Evolutionary conservation across 2,329 filamentous ascomycete species (phyloP), one percentile per base, ranked within the genome.

Genomic region (Colletotrichum abscissum): DNA sequence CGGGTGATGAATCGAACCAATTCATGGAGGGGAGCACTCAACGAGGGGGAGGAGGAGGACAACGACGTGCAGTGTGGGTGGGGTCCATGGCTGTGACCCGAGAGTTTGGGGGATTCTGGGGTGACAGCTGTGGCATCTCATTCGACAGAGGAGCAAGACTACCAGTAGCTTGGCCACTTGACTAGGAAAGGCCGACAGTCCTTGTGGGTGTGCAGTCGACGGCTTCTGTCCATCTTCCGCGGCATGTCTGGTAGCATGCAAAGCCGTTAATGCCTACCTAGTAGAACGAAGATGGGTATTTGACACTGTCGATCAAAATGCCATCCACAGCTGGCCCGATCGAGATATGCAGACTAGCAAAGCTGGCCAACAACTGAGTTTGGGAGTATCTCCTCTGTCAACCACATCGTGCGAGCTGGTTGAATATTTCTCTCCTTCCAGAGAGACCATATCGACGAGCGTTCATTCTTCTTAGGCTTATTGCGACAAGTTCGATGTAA

Each of bases 1-100:
- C 46, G 60, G 22, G 67, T 73, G 70, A 70, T 73, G 67, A 65
- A 70, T 65, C 60, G 56, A 52, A 52, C 60, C 55, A 70, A 65
- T 60, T 65, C 35, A 60, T 33, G 46, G 33, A 28, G 38, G 24
- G 30, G 38, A 16, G 30, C 30, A 33, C 30, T 33, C 30, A 3
- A 38, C 12, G 35, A 38, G 35, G 35, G 14, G 35, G 33, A 12
- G 35, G 35, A 38, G 35, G 35, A 24, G 24, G 42, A 56, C 55
- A 64, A 46, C 58, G 55, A 70, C 16, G 26, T 60, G 28, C 22
- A n/a, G 54, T 67, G 58, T 52, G 67, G 71, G 68, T 67, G 68
- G 46, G 72, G 57, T 56, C 69, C 60, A 54, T 30, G 26, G 46
- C 57, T 72, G 62, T 58, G 28, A 74, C 57, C 72, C 57, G 68